A percentile compares a stretch with the other conserved stretches of the same genome.
These are phyloP conservation scores for Coniferiporia weirii DNA, from an alignment of 1,284 basidiomycete species.

Conservation along the genomic window DNA sequence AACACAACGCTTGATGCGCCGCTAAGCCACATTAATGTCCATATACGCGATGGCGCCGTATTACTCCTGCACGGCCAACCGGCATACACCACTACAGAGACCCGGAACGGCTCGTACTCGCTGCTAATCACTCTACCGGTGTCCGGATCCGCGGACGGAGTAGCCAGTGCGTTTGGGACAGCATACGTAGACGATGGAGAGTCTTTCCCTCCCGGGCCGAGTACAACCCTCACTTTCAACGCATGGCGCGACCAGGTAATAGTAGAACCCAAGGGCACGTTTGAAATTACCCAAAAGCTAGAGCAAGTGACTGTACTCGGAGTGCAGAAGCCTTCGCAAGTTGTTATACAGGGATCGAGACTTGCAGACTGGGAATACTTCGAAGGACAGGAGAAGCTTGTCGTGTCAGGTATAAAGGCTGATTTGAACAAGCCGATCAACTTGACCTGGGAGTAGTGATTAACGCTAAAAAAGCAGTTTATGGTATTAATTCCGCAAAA, in stretches of 20 bases:
- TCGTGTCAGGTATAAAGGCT: constrained; percentile 19
- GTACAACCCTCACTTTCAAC: constrained; percentile 39
- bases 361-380: constrained; percentile 33
- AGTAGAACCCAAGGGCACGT: constrained; percentile 40
- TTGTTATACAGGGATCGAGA: constrained; percentile 29
- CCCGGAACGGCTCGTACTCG: constrained; percentile 46
- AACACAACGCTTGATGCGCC: constrained; percentile 50
- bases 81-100: constrained; percentile 55
- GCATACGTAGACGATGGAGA: constrained; percentile 65
- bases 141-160: constrained; percentile 26
- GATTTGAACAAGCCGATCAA: background rate
- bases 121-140: constrained; percentile 49
- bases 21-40: constrained; percentile 66
- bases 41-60: constrained; percentile 56
- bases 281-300: constrained; percentile 38
- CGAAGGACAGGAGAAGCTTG: constrained; percentile 29
- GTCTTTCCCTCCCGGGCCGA: constrained; percentile 48
- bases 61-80: constrained; percentile 51
- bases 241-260: constrained; percentile 30
- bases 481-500: too few relatives aligned
- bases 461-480: too few relatives aligned
- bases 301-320: constrained; percentile 46
- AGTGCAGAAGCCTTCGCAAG: constrained; percentile 30
- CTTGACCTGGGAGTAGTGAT: background rate
- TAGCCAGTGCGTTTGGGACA: constrained; percentile 40